Percentiles rank a stretch among this genome's conserved stretches.
phyloP scores from a whole-genome alignment of 2,329 filamentous ascomycete genomes.

The Arachnomyces sp. region DNA sequence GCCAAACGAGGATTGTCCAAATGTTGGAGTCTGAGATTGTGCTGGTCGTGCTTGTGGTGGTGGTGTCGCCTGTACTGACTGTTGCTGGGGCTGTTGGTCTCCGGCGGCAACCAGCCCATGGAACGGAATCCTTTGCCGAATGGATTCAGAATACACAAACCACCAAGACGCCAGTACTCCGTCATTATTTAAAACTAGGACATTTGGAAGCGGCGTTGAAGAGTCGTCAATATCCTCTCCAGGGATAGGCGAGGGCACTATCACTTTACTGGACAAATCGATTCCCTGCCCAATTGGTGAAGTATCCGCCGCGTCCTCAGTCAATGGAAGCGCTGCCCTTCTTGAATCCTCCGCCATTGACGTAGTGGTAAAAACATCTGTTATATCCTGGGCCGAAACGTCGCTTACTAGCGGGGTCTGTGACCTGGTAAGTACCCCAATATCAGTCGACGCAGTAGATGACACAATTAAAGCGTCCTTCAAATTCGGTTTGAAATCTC shows the following conservation, averaged over 20 bases:
- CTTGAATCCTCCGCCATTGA: conserved; percentile 65
- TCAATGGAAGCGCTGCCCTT: conserved; percentile 68
- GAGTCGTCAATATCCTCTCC: conserved; percentile 74
- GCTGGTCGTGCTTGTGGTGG: conserved; percentile 14
- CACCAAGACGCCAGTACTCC: conserved; percentile 83
- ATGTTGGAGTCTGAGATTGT: conserved; percentile 11
- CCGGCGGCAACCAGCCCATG: conserved; percentile 53
- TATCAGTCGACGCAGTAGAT: conserved; percentile 70
- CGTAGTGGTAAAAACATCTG: conserved; percentile 65
- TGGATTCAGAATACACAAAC: conserved; percentile 82
- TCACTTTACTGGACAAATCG: conserved; percentile 77
- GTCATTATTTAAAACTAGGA: conserved; percentile 82
- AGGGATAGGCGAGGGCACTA: conserved; percentile 66
- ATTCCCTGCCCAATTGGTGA: conserved; percentile 70
- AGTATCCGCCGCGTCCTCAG: conserved; percentile 59
- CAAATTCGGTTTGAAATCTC: conserved; percentile 71
- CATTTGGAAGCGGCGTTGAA: conserved; percentile 68
- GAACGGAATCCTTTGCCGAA: conserved; percentile 66
- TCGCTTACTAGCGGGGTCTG: conserved; percentile 58
- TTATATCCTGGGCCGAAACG: conserved; percentile 48
- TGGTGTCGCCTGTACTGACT: conserved; percentile 13
- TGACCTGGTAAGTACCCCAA: conserved; percentile 70
- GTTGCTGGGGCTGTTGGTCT: conserved; percentile 23
- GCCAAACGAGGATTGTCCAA: conserved; percentile 15
- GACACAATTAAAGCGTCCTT: conserved; percentile 75